Evolutionary conservation across 2,329 filamentous ascomycete species (phyloP).

Genomic region (Malbranchea zuffiana): DNA sequence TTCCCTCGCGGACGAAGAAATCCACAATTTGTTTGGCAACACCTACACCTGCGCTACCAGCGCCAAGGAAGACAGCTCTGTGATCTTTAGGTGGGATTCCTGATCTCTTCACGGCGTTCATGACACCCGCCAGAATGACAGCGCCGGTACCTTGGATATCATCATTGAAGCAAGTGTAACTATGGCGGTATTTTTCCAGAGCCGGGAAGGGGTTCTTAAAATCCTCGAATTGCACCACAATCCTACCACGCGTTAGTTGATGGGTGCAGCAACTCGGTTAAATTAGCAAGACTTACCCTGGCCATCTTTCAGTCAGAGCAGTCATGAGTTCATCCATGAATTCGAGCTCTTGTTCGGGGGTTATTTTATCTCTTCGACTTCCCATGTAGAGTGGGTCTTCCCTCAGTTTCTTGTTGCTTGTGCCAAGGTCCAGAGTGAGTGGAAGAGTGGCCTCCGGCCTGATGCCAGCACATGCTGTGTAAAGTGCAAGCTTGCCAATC

Average conservation of each 20-base stretch:
- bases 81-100: slow-evolving; percentile 80
- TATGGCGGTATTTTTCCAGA: slow-evolving; percentile 75
- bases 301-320: slow-evolving; percentile 68
- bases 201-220: slow-evolving; percentile 97
- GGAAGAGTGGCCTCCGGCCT: slow-evolving; percentile 60
- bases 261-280: slow-evolving; percentile 41
- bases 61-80: slow-evolving; percentile 89
- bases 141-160: slow-evolving; percentile 96
- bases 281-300: slow-evolving; percentile 39
- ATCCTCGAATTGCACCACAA: slow-evolving; percentile 88
- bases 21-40: slow-evolving; percentile 97
- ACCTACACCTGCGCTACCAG: slow-evolving; percentile 89
- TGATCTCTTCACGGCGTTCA: slow-evolving; percentile 69
- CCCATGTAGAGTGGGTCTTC: slow-evolving; percentile 88
- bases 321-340: slow-evolving; percentile 98
- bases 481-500: slow-evolving; percentile 89
- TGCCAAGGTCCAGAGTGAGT: slow-evolving; percentile 53
- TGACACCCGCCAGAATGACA: slow-evolving; percentile 76
- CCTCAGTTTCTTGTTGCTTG: slow-evolving; percentile 51
- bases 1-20: slow-evolving; percentile 86
- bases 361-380: slow-evolving; percentile 69
- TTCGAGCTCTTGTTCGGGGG: slow-evolving; percentile 66
- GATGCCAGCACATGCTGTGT: slow-evolving; percentile 92
- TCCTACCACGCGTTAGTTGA: slow-evolving; percentile 32
- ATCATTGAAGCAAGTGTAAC: slow-evolving; percentile 95